These are phyloP conservation scores for Canavalia gladiata DNA, from an alignment of 306 rosid species.

Conservation along the genomic window DNA sequence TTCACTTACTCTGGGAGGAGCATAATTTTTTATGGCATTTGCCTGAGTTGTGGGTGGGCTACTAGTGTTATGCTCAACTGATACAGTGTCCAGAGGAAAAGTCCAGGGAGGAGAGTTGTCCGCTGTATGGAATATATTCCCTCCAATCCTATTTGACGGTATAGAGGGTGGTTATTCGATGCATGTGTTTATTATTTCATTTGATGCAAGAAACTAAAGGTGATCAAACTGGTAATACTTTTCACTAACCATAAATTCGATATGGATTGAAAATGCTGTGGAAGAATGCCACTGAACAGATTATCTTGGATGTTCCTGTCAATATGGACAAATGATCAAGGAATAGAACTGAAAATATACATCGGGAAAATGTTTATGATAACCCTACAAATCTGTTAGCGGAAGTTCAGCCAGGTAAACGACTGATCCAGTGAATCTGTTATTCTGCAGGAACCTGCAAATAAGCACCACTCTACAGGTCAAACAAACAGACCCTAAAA, in stretches of 20 bases:
- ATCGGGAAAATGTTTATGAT: not conserved
- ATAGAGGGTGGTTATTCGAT: constrained; percentile 32
- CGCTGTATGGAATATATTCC: constrained; percentile 62
- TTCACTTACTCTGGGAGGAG: constrained; percentile 44
- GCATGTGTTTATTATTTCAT: constrained; percentile 16
- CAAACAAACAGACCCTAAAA: constrained; percentile 36
- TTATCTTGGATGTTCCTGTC: constrained; percentile 77
- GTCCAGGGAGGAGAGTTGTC: constrained; percentile 77
- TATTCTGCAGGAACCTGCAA: constrained; percentile 77
- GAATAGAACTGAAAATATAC: constrained; percentile 19
- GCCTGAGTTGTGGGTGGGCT: constrained; percentile 66
- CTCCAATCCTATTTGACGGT: constrained; percentile 67
- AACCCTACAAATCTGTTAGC: constrained; percentile 77
- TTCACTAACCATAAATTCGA: constrained; percentile 76
- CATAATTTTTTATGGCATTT: constrained; percentile 67
- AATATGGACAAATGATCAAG: constrained; percentile 39
- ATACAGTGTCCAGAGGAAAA: constrained; percentile 61
- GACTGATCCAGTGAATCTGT: constrained; percentile 83
- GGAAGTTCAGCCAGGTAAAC: constrained; percentile 78
- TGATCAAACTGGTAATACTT: constrained; percentile 19
- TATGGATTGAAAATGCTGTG: constrained; percentile 67
- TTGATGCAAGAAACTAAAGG: constrained; percentile 44
- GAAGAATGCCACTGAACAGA: constrained; percentile 83
- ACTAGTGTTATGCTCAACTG: constrained; percentile 58
- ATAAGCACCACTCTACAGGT: constrained; percentile 29